Evolutionary conservation across 176 grass and related monocot species (phyloP), one percentile per base, ranked within the genome.

Genomic region (Chloris gayana): DNA sequence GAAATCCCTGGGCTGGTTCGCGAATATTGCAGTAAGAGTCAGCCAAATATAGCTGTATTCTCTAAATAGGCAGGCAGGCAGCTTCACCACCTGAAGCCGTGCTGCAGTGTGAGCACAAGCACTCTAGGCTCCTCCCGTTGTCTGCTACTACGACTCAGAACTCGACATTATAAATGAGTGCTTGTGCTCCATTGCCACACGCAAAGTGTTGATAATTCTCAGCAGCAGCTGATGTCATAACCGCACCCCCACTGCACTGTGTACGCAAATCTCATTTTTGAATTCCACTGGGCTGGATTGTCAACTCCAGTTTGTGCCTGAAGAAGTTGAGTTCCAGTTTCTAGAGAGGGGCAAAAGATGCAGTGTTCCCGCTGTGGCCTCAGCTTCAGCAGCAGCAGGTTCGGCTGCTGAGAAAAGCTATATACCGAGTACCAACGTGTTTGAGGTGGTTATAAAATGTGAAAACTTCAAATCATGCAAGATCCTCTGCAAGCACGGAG

Each of bases 1-100:
- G 38, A 77, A 77, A 84, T 60, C 26, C 45, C 10, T 58, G 35
- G 30, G 85, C 82, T 88, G 73, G 65, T 64, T 82, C 69, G 25
- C 30, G 53, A 69, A 84, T 77, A 84, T 79, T 78, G 30, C 50
- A 42, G 25, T 34, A 79, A 75, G 30, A 35, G 70, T 69, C 53
- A 84, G 54, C 64, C 69, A 46, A 34, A 19, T 80, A 72, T 91
- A 79, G 31, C 15, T 65, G 47, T 74, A 33, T 51, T 42, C 41
- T 74, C 14, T 70, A 80, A 60, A 9, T 73, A 32, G 25, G 0
- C 24, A 51, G 13, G 9, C 67, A 32, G 25, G 0, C 24, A 51
- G 13, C 22, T 39, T 80, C 27, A 50, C 50, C 22, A 37, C 29
- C 39, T 82, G 4, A 54, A 75, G 41, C 72, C 49, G 13, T 64